phyloP scores from a whole-genome alignment of 306 rosid genomes.

The Quercus agrifolia region DNA sequence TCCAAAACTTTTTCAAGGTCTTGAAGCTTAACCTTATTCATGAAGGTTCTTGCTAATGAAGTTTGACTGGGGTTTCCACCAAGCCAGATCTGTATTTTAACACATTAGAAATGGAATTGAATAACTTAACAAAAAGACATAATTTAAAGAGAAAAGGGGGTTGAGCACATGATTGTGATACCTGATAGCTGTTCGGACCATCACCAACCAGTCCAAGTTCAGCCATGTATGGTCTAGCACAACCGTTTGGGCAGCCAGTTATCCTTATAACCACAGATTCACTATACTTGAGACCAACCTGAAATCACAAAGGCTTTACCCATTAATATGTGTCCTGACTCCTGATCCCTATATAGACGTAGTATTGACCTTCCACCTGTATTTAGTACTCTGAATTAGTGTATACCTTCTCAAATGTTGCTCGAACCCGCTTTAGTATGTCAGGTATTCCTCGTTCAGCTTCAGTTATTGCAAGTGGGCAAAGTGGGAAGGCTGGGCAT shows the following conservation, averaged over 20 bases:
- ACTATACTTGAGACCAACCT: conserved; percentile 90
- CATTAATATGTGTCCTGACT: conserved; percentile 6
- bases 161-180: conserved; percentile 31
- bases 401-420: conserved; percentile 83
- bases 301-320: conserved; percentile 19
- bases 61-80: conserved; percentile 88
- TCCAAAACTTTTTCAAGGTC: conserved; percentile 92
- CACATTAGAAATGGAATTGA: background rate
- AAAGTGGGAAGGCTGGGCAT: conserved; percentile 96
- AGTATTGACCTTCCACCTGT: background rate
- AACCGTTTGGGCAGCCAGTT: conserved; percentile 97
- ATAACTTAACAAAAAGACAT: background rate
- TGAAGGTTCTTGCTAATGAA: conserved; percentile 69
- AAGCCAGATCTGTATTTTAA: conserved; percentile 73
- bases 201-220: conserved; percentile 98
- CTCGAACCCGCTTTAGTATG: conserved; percentile 89
- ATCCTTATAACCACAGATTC: conserved; percentile 88
- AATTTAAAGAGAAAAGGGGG: background rate
- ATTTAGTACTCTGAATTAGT: background rate
- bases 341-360: background rate
- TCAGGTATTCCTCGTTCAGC: conserved; percentile 94
- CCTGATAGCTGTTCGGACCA: conserved; percentile 99
- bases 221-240: conserved; percentile 98
- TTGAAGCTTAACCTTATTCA: conserved; percentile 87
- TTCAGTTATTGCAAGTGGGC: conserved; percentile 95